Evolutionary conservation across 2,329 filamentous ascomycete genomes (phyloP), one percentile per base, ranked within the genome.

Genomic region (Fusarium pseudograminearum): DNA sequence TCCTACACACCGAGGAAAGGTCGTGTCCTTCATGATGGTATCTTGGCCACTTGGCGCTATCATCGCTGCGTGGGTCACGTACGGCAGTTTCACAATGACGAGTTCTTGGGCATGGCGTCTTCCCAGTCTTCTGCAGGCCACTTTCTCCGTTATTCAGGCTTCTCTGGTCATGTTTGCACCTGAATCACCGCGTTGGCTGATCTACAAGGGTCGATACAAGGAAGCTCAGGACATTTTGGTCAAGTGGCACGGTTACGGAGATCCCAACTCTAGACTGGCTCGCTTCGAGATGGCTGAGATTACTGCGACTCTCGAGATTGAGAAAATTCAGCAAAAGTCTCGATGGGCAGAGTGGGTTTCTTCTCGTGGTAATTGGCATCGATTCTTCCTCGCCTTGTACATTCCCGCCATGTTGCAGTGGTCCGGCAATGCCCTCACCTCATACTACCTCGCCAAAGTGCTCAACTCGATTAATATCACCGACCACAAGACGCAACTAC

Each of bases 61-160:
- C 3, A 60, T 75, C 2, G 71, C 73, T 1, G 73, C 70, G 4
- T 75, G 73, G 73, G 66, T 65, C 0, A 83, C 82, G 0, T 84
- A 79, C 47, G 83, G 82, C 20, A 83, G 80, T 1, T 76, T 80
- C 24, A 77, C 78, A 42, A 80, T 82, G 65, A 2, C 56, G 20
- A 78, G 71, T 55, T 78, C 76, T 52, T 84, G 82, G 83, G 79
- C 82, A n/a, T 86, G 84, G 83, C 79, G 84, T 45, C 76, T 85
- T 5, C 84, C 84, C 1, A 85, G 83, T 33, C 74, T 84, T 5
- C 71, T 87, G 3, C 84, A 86, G 65, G 63, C 64, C 1, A 75
- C 73, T 36, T 82, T 82, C 22, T 72, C 71, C 0, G 26, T 74
- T 3, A 4, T 62, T 1, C 72, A 74, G 20, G 59, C 55, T 0